Evolutionary conservation across 192 early-diverging fungal species (phyloP).

Genomic region (Dissophora ornata): DNA sequence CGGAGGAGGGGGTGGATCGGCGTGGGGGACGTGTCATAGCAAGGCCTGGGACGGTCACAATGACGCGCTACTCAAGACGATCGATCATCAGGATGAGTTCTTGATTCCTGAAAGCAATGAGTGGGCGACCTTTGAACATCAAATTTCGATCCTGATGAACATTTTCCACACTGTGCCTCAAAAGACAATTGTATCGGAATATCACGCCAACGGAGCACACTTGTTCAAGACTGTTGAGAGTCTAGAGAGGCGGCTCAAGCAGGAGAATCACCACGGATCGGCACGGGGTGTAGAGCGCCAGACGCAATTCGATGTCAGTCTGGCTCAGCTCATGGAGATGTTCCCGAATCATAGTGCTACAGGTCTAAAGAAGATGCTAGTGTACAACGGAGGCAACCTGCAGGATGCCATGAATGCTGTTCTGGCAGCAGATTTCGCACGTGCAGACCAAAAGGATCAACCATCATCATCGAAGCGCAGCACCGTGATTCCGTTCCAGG

Average conservation of each 20-base stretch:
- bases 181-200: constrained; percentile 41
- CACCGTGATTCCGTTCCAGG: constrained; percentile 23
- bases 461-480: constrained; percentile 14
- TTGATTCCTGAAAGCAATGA: constrained; percentile 52
- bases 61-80: constrained; percentile 22
- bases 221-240: constrained; percentile 46
- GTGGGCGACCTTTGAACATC: constrained; percentile 52
- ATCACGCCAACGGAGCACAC: constrained; percentile 36
- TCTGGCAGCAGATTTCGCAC: constrained; percentile 42
- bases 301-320: constrained; percentile 41
- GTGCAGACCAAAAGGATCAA: constrained; percentile 20
- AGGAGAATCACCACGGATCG: constrained; percentile 20
- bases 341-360: constrained; percentile 51
- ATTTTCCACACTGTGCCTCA: constrained; percentile 43
- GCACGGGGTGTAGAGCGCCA: constrained; percentile 20
- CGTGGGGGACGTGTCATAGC: constrained; percentile 12
- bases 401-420: constrained; percentile 57
- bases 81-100: constrained; percentile 38
- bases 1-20: neutral
- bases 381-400: constrained; percentile 30
- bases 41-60: constrained; percentile 11
- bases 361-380: constrained; percentile 54
- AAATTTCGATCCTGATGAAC: constrained; percentile 45
- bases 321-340: constrained; percentile 42
- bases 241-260: constrained; percentile 30